phyloP scores from a whole-genome alignment of 352 stramenopile species.

The Peronospora destructor region DNA sequence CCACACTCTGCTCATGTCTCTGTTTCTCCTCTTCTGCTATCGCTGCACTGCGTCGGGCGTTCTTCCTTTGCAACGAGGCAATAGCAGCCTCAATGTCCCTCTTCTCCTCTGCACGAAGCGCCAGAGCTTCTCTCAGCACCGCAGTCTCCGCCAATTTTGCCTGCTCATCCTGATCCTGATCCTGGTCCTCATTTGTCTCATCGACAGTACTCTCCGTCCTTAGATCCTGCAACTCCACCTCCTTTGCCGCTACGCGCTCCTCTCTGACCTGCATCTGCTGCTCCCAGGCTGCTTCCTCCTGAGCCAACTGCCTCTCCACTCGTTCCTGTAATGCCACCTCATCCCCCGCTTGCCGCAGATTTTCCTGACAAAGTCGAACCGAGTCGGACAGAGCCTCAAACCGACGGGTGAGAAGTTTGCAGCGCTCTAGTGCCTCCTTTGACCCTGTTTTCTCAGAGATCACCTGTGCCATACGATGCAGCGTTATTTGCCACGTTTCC shows the following conservation, averaged over 20 bases:
- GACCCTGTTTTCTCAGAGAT: slow-evolving; percentile 12
- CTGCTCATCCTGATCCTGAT: slow-evolving; percentile 19
- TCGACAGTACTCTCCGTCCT: slow-evolving; percentile 27
- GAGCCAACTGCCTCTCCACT: slow-evolving; percentile 47
- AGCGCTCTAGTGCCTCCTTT: slow-evolving; percentile 20
- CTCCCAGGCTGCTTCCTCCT: slow-evolving; percentile 54
- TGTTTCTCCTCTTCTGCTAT: slow-evolving; percentile 7
- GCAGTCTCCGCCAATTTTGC: slow-evolving; percentile 26
- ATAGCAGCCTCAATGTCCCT: slow-evolving; percentile 54
- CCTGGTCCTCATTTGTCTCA: slow-evolving; percentile 3
- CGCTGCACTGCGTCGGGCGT: slow-evolving; percentile 9
- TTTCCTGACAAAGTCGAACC: slow-evolving; percentile 32
- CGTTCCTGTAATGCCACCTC: slow-evolving; percentile 46
- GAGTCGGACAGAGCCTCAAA: slow-evolving; percentile 39
- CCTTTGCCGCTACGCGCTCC: slow-evolving; percentile 35
- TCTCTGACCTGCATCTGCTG: slow-evolving; percentile 49
- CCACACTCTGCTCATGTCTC: slow-evolving; percentile 5
- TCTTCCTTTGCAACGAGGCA: slow-evolving; percentile 42
- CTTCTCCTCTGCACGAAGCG: slow-evolving; percentile 51
- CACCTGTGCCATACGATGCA: slow-evolving; percentile 24
- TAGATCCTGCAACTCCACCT: slow-evolving; percentile 47
- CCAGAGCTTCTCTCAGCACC: slow-evolving; percentile 39
- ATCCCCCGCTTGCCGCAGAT: slow-evolving; percentile 26
- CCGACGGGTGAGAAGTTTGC: slow-evolving; percentile 29
- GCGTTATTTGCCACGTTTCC: slow-evolving; percentile 28